phyloP scores from a whole-genome alignment of 208 protist genomes.

The Acanthamoeba lenticulata region DNA sequence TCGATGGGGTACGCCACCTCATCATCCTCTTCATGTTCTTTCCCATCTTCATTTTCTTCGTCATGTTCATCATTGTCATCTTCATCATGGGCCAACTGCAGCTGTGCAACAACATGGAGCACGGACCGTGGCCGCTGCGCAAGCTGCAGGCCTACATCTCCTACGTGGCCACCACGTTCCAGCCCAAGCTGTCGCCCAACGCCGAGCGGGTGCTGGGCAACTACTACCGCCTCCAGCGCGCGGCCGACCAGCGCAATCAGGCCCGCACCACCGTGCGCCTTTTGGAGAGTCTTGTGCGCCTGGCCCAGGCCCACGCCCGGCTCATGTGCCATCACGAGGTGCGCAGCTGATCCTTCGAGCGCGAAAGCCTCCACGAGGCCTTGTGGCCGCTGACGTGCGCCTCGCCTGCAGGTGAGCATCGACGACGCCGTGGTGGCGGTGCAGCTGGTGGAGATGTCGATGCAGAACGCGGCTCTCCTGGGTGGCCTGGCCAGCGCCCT shows the following conservation, averaged over 20 bases:
- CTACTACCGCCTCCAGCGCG: background rate
- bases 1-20: background rate
- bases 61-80: too few relatives aligned
- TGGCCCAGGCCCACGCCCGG: conserved; percentile 97
- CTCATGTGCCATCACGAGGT: conserved; percentile 91
- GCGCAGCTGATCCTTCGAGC: conserved; percentile 90
- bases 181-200: conserved; percentile 93
- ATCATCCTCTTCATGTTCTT: too few relatives aligned
- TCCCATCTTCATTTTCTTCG: too few relatives aligned
- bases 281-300: conserved; percentile 98
- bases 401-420: conserved; percentile 69
- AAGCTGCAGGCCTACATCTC: conserved; percentile 98
- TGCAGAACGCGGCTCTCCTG: conserved; percentile 74
- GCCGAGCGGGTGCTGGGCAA: conserved; percentile 91
- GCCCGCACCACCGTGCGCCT: conserved; percentile 98
- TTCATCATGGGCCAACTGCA: too few relatives aligned
- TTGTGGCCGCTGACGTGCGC: background rate
- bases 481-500: conserved; percentile 66
- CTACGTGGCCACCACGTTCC: conserved; percentile 94
- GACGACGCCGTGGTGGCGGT: conserved; percentile 86
- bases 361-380: conserved; percentile 87
- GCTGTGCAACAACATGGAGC: conserved; percentile 73
- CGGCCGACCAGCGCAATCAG: conserved; percentile 87
- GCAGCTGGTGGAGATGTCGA: conserved; percentile 83
- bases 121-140: conserved; percentile 89